These are phyloP conservation scores for Letharia columbiana DNA, from an alignment of 495 filamentous ascomycete genomes.

Conservation along the genomic window DNA sequence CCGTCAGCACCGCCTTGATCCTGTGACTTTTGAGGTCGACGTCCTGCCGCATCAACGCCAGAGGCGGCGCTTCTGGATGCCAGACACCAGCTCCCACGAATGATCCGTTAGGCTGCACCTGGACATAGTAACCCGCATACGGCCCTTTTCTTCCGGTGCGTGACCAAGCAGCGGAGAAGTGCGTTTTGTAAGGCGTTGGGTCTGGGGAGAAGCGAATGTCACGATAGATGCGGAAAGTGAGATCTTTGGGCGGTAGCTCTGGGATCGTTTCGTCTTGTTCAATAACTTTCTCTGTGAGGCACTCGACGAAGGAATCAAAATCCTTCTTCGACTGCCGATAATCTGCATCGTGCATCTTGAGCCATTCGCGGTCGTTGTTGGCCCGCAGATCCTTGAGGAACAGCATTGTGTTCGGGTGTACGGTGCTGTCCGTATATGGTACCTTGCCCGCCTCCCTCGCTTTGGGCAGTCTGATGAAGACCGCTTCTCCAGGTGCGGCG, in stretches of 20 bases:
- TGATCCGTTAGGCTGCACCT: conserved; percentile 45
- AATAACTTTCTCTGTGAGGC: conserved; percentile 58
- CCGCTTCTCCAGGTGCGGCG: conserved; percentile 51
- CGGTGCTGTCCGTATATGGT: conserved; percentile 55
- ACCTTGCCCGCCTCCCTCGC: conserved; percentile 56
- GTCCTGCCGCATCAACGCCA: conserved; percentile 58
- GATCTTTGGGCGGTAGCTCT: conserved; percentile 71
- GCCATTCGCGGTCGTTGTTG: conserved; percentile 75
- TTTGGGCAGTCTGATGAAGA: conserved; percentile 63
- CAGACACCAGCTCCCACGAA: conserved; percentile 68
- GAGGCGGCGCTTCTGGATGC: conserved; percentile 55
- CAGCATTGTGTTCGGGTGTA: conserved; percentile 75
- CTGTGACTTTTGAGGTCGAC: conserved; percentile 60
- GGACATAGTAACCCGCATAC: conserved; percentile 76
- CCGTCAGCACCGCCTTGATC: conserved; percentile 56
- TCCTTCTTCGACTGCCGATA: conserved; percentile 69
- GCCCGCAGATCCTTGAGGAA: conserved; percentile 66
- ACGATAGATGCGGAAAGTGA: conserved; percentile 79
- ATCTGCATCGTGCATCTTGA: conserved; percentile 75
- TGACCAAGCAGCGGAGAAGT: conserved; percentile 80
- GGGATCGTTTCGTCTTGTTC: conserved; percentile 70
- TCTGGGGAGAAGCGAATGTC: conserved; percentile 73
- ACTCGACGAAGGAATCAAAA: conserved; percentile 65
- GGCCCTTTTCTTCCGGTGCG: conserved; percentile 78
- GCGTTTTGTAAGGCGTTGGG: conserved; percentile 78